Evolutionary conservation across 345 rosid genomes (phyloP).

Genomic region (Gossypium ekmanianum): DNA sequence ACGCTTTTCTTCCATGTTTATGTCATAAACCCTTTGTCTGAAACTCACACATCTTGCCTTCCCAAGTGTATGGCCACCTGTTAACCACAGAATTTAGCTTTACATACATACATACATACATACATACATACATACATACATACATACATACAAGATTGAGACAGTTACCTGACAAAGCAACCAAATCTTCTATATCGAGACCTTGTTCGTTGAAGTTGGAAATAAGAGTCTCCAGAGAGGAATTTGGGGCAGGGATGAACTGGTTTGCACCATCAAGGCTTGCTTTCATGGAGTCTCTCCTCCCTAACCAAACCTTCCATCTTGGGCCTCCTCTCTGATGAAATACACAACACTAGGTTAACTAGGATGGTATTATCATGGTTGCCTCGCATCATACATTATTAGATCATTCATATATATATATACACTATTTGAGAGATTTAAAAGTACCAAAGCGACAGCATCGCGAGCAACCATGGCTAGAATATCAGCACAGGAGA

Average conservation of each 20-base stretch:
- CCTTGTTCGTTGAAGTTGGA: constrained; percentile 61
- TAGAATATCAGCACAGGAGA: constrained; percentile 77
- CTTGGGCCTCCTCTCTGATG: constrained; percentile 73
- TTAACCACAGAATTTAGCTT: not conserved
- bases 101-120: not conserved
- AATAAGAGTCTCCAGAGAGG: constrained; percentile 56
- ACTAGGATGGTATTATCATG: not conserved
- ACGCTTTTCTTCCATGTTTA: constrained; percentile 29
- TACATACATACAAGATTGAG: not conserved
- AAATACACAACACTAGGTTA: not conserved
- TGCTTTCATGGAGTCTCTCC: constrained; percentile 68
- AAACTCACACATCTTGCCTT: constrained; percentile 72
- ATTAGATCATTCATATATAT: not conserved
- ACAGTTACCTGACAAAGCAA: constrained; percentile 59
- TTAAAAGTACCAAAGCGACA: constrained; percentile 21
- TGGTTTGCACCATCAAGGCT: constrained; percentile 67
- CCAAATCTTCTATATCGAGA: constrained; percentile 51
- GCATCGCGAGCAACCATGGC: constrained; percentile 78
- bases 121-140: not conserved
- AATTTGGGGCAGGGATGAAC: constrained; percentile 71
- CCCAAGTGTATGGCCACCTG: constrained; percentile 74
- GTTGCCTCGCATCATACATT: not conserved
- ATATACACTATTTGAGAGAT: not conserved
- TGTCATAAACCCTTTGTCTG: constrained; percentile 48
- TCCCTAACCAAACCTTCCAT: constrained; percentile 63